phyloP scores from a whole-genome alignment of 495 filamentous ascomycete genomes.

The Penicillium subrubescens region DNA sequence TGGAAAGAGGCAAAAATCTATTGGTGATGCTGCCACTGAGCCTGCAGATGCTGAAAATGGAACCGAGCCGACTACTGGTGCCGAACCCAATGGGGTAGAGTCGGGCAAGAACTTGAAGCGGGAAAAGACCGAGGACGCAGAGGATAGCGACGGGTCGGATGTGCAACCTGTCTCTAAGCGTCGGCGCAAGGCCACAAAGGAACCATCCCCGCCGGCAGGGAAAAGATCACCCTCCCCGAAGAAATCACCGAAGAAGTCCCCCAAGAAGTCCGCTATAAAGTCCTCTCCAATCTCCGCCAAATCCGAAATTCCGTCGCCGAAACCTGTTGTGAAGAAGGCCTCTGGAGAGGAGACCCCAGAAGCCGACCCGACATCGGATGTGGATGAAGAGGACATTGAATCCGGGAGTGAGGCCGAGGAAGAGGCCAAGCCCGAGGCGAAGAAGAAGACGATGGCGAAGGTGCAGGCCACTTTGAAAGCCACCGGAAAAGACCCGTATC shows the following conservation, averaged over 20 bases:
- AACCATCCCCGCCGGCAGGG: slow-evolving; percentile 1
- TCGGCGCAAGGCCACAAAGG: slow-evolving; percentile 33
- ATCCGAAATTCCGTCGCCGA: slow-evolving; percentile 25
- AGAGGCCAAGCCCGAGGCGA: slow-evolving; percentile 73
- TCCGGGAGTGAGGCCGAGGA: slow-evolving; percentile 61
- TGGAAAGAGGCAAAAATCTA: slow-evolving; percentile 34
- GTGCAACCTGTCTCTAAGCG: slow-evolving; percentile 53
- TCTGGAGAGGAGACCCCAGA: slow-evolving; percentile 39
- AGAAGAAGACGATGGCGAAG: slow-evolving; percentile 76
- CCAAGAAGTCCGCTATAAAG: slow-evolving; percentile 14
- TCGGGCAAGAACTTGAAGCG: slow-evolving; percentile 34
- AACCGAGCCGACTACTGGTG: slow-evolving; percentile 18
- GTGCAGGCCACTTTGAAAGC: slow-evolving; percentile 76
- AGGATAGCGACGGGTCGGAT: slow-evolving; percentile 54
- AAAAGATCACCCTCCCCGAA: slow-evolving; percentile 26
- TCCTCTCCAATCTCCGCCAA: slow-evolving; percentile 3
- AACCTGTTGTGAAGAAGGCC: slow-evolving; percentile 33
- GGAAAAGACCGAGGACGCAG: slow-evolving; percentile 36
- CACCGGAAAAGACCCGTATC: slow-evolving; percentile 76
- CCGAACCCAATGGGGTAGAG: slow-evolving; percentile 10
- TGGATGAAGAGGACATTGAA: slow-evolving; percentile 50
- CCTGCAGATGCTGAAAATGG: slow-evolving; percentile 34
- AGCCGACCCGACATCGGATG: slow-evolving; percentile 41
- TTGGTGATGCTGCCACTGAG: slow-evolving; percentile 21
- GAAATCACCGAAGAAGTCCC: slow-evolving; percentile 11